A percentile compares a stretch with the other conserved stretches of the same genome.
Conservation (phyloP, 257 asterid genomes). For the Ophiorrhiza pumila region DNA sequence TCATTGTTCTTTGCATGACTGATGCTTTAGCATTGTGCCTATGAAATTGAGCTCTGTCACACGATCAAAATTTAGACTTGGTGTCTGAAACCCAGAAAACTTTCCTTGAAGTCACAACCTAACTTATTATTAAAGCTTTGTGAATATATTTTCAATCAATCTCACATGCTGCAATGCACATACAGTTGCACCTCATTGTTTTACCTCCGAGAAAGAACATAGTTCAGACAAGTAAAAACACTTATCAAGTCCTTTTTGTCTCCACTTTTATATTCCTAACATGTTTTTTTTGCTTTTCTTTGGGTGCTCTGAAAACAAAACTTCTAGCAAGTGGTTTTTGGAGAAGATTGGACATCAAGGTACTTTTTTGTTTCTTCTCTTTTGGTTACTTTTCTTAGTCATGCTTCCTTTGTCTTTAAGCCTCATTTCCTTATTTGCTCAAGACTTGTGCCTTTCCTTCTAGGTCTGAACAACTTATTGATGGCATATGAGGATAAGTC, state of each 20-base stretch:
- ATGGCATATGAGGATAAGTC: slow-evolving; percentile 94
- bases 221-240: too few relatives aligned
- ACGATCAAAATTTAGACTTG: neutral
- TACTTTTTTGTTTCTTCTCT: slow-evolving; percentile 15
- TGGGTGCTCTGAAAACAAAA: slow-evolving; percentile 26
- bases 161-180: too few relatives aligned
- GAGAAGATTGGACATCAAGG: slow-evolving; percentile 94
- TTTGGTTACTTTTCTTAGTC: neutral
- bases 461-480: slow-evolving; percentile 86
- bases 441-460: slow-evolving; percentile 4
- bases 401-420: slow-evolving; percentile 3
- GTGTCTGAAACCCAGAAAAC: neutral
- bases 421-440: neutral
- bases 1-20: too few relatives aligned
- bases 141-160: neutral
- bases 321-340: slow-evolving; percentile 90
- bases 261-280: slow-evolving; percentile 13
- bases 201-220: too few relatives aligned
- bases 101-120: neutral
- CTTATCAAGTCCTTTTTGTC: neutral
- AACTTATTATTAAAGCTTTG: neutral
- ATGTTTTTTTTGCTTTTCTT: slow-evolving; percentile 12
- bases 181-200: too few relatives aligned
- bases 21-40: too few relatives aligned
- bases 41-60: too few relatives aligned